Evolutionary conservation across 352 stramenopile genomes (phyloP).

Genomic region (Aphanomyces invadans): DNA sequence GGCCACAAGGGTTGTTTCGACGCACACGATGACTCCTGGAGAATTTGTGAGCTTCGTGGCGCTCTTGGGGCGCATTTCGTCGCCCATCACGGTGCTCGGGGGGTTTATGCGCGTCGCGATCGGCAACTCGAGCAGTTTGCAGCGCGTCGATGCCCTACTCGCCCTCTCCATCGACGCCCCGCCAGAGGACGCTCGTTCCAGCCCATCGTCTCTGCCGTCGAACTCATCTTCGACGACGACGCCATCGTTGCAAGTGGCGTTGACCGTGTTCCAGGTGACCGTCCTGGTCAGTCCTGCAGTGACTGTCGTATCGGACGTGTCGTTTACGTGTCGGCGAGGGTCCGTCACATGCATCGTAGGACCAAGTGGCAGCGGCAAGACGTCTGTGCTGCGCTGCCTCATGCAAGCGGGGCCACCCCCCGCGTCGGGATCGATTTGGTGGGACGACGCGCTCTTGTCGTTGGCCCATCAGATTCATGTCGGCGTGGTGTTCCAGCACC

Average conservation of each 20-base stretch:
- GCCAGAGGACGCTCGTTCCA: slow-evolving; percentile 33
- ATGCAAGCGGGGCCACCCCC: slow-evolving; percentile 82
- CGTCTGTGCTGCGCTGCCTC: slow-evolving; percentile 72
- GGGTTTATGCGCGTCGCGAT: slow-evolving; percentile 86
- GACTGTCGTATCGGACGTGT: slow-evolving; percentile 69
- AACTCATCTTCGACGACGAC: slow-evolving; percentile 29
- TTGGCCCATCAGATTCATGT: slow-evolving; percentile 42
- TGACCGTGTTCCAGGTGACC: slow-evolving; percentile 62
- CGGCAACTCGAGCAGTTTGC: slow-evolving; percentile 76
- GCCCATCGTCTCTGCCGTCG: slow-evolving; percentile 26
- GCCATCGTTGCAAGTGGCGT: slow-evolving; percentile 51
- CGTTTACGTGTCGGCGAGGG: slow-evolving; percentile 57
- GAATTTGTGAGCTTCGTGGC: slow-evolving; percentile 80
- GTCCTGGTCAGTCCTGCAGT: slow-evolving; percentile 65
- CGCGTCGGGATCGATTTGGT: slow-evolving; percentile 53
- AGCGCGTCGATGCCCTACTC: slow-evolving; percentile 43
- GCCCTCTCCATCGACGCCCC: background rate
- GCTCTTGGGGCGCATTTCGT: slow-evolving; percentile 66
- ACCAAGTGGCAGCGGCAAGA: slow-evolving; percentile 79
- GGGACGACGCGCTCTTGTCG: slow-evolving; percentile 76
- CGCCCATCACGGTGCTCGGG: slow-evolving; percentile 66
- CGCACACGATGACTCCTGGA: slow-evolving; percentile 44
- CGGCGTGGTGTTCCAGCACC: slow-evolving; percentile 78
- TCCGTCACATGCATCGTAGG: slow-evolving; percentile 80
- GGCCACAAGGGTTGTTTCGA: slow-evolving; percentile 73